phyloP scores from a whole-genome alignment of 2,329 filamentous ascomycete genomes.

The Pseudocercospora cruenta region DNA sequence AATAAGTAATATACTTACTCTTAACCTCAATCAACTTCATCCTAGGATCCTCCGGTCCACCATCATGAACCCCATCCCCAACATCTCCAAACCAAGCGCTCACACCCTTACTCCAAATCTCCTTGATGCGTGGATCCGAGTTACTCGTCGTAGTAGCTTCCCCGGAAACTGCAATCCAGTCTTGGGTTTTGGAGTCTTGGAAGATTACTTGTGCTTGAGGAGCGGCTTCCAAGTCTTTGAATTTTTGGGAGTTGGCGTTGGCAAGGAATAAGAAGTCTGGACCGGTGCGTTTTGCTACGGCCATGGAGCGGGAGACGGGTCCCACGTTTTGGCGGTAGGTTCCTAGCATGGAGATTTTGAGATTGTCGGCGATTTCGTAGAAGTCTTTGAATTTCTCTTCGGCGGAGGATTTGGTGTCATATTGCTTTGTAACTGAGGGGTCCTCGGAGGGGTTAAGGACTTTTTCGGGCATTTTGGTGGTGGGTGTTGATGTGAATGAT shows the following conservation, averaged over 20 bases:
- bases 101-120: conserved; percentile 46
- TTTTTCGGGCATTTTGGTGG: conserved; percentile 51
- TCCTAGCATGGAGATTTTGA: conserved; percentile 50
- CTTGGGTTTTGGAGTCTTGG: conserved; percentile 51
- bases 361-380: conserved; percentile 50
- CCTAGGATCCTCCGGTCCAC: conserved; percentile 51
- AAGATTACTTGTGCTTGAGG: conserved; percentile 50
- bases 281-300: conserved; percentile 58
- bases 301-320: conserved; percentile 54
- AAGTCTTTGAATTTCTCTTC: conserved; percentile 54
- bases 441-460: conserved; percentile 48
- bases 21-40: conserved; percentile 45
- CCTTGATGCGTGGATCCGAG: conserved; percentile 53
- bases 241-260: conserved; percentile 53
- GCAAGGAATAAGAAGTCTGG: conserved; percentile 57
- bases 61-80: conserved; percentile 53
- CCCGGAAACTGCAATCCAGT: conserved; percentile 54
- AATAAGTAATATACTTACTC: conserved; percentile 38
- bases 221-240: conserved; percentile 50
- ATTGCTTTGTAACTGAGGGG: conserved; percentile 55
- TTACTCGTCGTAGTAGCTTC: conserved; percentile 46
- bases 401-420: conserved; percentile 48
- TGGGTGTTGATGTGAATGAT: conserved; percentile 21
- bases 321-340: conserved; percentile 48
- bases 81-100: conserved; percentile 57